These are phyloP conservation scores for Paratinospora sagittata DNA, from an alignment of 164 flowering plant species.

Conservation along the genomic window DNA sequence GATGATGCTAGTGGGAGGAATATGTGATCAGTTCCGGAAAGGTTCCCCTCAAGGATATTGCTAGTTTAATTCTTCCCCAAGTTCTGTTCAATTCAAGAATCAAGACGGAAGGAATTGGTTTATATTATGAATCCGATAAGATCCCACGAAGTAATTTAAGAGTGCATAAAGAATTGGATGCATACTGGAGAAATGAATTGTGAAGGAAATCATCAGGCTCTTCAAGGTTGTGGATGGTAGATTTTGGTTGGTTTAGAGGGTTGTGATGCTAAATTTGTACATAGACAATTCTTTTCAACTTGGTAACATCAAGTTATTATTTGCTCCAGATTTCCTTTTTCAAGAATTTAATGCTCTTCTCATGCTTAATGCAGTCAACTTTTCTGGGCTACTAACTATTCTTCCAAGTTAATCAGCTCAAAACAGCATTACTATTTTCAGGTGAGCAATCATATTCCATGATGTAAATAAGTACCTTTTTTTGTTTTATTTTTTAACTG, in stretches of 20 bases:
- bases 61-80: not conserved
- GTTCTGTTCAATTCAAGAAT: not conserved
- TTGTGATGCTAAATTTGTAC: not conserved
- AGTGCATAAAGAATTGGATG: not conserved
- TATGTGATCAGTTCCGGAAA: not conserved
- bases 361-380: too few relatives aligned
- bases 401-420: too few relatives aligned
- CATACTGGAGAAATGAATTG: not conserved
- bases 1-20: conserved; percentile 17
- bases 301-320: not conserved
- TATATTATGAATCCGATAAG: not conserved
- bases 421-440: too few relatives aligned
- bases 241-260: too few relatives aligned
- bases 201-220: not conserved
- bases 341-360: too few relatives aligned
- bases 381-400: too few relatives aligned
- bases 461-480: not conserved
- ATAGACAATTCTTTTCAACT: not conserved
- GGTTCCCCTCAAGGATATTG: not conserved
- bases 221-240: not conserved
- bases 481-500: too few relatives aligned
- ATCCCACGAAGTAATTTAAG: not conserved
- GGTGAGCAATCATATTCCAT: not conserved
- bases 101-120: not conserved
- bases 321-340: too few relatives aligned